A percentile compares a stretch with the other conserved stretches of the same genome.
Evolutionary conservation across 2,329 filamentous ascomycete species (phyloP).

Genomic region (Pseudogymnoascus sp.): DNA sequence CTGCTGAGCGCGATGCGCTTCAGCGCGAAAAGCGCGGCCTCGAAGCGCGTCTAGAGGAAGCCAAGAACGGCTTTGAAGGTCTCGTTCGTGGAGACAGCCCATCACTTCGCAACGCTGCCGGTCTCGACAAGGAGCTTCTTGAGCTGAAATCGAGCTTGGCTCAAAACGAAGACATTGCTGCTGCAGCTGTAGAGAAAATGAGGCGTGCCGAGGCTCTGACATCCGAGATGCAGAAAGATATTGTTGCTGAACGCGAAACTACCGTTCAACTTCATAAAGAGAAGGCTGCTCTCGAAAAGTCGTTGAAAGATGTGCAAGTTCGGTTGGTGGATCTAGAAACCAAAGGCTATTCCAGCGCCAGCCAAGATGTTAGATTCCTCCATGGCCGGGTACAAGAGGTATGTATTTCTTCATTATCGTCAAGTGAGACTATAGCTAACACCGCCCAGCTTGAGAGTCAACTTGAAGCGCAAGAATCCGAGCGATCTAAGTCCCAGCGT

Average conservation of each 20-base stretch:
- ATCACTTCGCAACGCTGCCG: slow-evolving; percentile 81
- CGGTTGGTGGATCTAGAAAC: slow-evolving; percentile 90
- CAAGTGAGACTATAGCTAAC: slow-evolving; percentile 24
- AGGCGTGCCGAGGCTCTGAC: slow-evolving; percentile 80
- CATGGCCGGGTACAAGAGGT: slow-evolving; percentile 94
- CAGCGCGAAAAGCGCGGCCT: slow-evolving; percentile 84
- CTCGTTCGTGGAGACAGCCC: slow-evolving; percentile 79
- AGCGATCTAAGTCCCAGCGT: slow-evolving; percentile 73
- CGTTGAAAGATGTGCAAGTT: slow-evolving; percentile 82
- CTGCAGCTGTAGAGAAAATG: slow-evolving; percentile 95
- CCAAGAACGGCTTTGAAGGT: slow-evolving; percentile 81
- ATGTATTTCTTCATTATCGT: slow-evolving; percentile 32
- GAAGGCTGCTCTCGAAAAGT: slow-evolving; percentile 83
- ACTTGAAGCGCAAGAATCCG: slow-evolving; percentile 74
- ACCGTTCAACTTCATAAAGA: slow-evolving; percentile 79
- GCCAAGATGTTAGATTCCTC: slow-evolving; percentile 90
- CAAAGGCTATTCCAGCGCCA: slow-evolving; percentile 90
- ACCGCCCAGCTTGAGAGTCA: slow-evolving; percentile 70
- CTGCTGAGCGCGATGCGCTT: slow-evolving; percentile 76
- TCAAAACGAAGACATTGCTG: slow-evolving; percentile 86
- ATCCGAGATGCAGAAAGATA: slow-evolving; percentile 87
- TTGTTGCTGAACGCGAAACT: slow-evolving; percentile 74
- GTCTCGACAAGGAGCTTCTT: slow-evolving; percentile 79
- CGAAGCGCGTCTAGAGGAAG: slow-evolving; percentile 77
- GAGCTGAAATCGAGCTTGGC: slow-evolving; percentile 83